Base-by-base conservation (phyloP, 2,329 filamentous ascomycete species). In the Talaromyces sp. region DNA sequence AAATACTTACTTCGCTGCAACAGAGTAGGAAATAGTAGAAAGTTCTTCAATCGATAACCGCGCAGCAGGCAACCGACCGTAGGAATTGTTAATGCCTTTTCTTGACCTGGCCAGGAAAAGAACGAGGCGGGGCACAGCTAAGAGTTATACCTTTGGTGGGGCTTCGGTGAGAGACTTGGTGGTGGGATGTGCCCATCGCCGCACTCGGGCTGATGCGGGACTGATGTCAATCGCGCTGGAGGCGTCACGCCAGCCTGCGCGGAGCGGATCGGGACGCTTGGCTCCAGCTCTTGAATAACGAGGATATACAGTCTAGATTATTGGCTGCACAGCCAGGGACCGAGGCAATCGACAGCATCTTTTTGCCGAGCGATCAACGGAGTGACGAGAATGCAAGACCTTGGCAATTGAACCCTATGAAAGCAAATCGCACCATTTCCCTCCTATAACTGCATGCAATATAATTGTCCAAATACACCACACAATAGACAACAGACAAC, bases 171-270 rank as follows among this genome's bases (percentile, higher is more conserved):
- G 63, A 68, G 49, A 27, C 27, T n/a, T 27, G 62, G 60, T 63
- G 60, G 59, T 59, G 66, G 73, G 55, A 57, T 57, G 32, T 15
- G 28, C 30, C 36, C 22, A 27, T 58, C 54, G 44, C 51, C 22
- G 55, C 33, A 25, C 22, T 64, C 73, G 73, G 74, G 72, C 72
- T 75, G 71, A 72, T 74, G 73, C 74, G 74, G 74, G 72, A 75
- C 70, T 75, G 73, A 76, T 75, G 72, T 75, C 72, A 76, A 49
- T 36, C 27, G 15, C 11, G 27, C 19, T 19, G 8, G 9, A 57
- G 42, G 13, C 13, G 7, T n/a, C 27, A 32, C 32, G 25, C 49
- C 55, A 19, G 52, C 52, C 52, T 19, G 52, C 17, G 19, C 60
- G 60, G 60, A 59, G 32, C 42, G 60, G 60, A 59, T 57, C 57